Base-by-base conservation (phyloP, 208 protist species). In the Acanthamoeba royreba region DNA sequence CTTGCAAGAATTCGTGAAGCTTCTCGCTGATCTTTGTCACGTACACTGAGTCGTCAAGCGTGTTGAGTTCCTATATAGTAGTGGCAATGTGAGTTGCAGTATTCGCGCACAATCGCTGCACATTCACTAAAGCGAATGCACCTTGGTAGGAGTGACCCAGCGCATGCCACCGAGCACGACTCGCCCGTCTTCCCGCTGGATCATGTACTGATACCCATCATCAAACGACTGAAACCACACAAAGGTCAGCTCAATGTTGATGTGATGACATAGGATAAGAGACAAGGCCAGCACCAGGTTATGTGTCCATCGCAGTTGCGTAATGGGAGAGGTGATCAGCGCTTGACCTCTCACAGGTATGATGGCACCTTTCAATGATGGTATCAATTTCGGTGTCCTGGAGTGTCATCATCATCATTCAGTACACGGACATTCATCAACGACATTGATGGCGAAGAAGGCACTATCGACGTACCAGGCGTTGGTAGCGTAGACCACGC, bases 121-220 rank as follows among this genome's bases (percentile, higher is more conserved):
- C 49, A 9, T 9, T 55, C 13, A 25, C 13, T 55, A 63, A 33
- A 13, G 4, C 2, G 25, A n/a, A 33, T n/a, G 55, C 55, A 63
- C 61, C 61, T 53, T 85, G 53, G 83, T 90, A 5, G 83, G 83
- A 15, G 83, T 49, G 83, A 90, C 25, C 83, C 83, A 90, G 7
- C 83, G 83, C 52, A 55, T 90, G 83, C 83, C 83, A 5, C 83
- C 83, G 47, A 90, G 35, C 46, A 90, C 83, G 19, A 90, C 9
- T n/a, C 83, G 45, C 0, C 83, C 83, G 83, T 90, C 83, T 38
- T 58, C 35, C 0, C 83, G 46, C 52, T 90, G 83, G 28, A 90
- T 90, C 83, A 90, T 72, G 52, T 90, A 90, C 83, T 90, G 49
- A 25, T 43, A 90, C 31, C 83, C 83, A 69, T 90, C 83, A 25